A percentile compares a stretch with the other conserved stretches of the same genome.
Evolutionary conservation across 2,329 filamentous ascomycete genomes (phyloP).

Genomic region (Claviceps sp.): DNA sequence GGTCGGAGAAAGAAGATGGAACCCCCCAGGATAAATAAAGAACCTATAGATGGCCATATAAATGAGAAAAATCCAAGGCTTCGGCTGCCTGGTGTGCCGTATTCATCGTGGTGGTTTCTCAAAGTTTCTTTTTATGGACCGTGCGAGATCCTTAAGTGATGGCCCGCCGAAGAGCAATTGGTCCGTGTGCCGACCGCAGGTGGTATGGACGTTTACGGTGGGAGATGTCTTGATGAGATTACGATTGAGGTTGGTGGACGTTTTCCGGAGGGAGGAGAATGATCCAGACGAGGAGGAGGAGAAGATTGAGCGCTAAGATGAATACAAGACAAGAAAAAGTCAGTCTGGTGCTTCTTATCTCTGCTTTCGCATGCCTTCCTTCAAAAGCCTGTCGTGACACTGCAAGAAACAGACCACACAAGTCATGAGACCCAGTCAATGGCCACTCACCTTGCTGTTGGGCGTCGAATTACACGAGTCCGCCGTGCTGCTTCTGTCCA

Average conservation of each 20-base stretch:
- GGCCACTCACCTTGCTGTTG: constrained; percentile 12
- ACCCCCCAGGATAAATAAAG: no score
- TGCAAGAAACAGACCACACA: background rate
- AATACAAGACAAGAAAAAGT: constrained; percentile 5
- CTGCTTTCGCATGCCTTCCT: background rate
- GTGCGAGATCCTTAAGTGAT: constrained; percentile 30
- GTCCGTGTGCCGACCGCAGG: constrained; percentile 41
- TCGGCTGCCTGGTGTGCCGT: background rate
- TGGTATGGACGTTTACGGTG: constrained; percentile 37
- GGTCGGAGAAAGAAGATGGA: no score
- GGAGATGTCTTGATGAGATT: constrained; percentile 24
- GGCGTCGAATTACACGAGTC: constrained; percentile 11
- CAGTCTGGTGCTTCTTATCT: constrained; percentile 5
- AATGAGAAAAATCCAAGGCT: background rate
- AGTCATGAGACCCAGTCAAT: background rate
- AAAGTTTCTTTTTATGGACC: constrained; percentile 22
- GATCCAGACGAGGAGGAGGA: constrained; percentile 15
- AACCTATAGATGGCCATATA: no score
- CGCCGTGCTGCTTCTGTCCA: constrained; percentile 10
- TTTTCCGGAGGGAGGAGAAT: constrained; percentile 17
- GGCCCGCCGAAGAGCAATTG: constrained; percentile 39
- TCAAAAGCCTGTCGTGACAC: background rate
- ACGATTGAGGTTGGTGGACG: constrained; percentile 12
- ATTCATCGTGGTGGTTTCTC: background rate
- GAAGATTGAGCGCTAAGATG: constrained; percentile 14